Conservation (phyloP, 2,329 filamentous ascomycete genomes). For the Lachnellula suecica region DNA sequence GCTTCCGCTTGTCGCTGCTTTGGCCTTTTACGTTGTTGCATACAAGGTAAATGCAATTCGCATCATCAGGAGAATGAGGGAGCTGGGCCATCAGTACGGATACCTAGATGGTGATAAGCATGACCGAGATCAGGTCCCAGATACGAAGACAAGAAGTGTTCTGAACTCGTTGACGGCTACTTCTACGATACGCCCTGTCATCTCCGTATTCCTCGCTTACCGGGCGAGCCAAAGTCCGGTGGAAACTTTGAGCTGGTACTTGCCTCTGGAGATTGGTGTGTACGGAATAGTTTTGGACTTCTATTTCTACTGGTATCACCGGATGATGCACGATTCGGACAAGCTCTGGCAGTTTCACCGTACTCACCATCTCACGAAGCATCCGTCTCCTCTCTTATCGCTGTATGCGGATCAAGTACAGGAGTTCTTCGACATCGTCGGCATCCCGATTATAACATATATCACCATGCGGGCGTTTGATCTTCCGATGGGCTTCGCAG, state of each 20-base stretch:
- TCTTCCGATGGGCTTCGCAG: constrained; percentile 45
- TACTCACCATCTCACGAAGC: constrained; percentile 34
- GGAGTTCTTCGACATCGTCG: background rate
- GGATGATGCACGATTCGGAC: constrained; percentile 31
- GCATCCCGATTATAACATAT: background rate
- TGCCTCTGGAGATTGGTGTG: constrained; percentile 32
- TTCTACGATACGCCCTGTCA: constrained; percentile 21
- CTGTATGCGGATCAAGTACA: constrained; percentile 30
- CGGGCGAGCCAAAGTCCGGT: constrained; percentile 10
- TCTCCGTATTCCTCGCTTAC: constrained; percentile 31
- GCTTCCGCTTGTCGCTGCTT: constrained; percentile 21
- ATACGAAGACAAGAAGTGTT: constrained; percentile 28
- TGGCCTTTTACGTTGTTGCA: constrained; percentile 33
- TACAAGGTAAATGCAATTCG: constrained; percentile 34
- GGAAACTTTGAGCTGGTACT: constrained; percentile 22
- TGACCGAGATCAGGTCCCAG: constrained; percentile 36
- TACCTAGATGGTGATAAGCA: constrained; percentile 36
- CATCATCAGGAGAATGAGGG: constrained; percentile 31
- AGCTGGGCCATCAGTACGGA: constrained; percentile 33
- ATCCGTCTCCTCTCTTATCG: constrained; percentile 32
- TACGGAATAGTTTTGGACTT: constrained; percentile 33
- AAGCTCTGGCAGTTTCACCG: constrained; percentile 32
- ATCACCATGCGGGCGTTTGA: constrained; percentile 19
- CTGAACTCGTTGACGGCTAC: constrained; percentile 25
- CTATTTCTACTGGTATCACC: constrained; percentile 34